Evolutionary conservation across 2,329 filamentous ascomycete species (phyloP).

Genomic region (Hypoxylon sp.): DNA sequence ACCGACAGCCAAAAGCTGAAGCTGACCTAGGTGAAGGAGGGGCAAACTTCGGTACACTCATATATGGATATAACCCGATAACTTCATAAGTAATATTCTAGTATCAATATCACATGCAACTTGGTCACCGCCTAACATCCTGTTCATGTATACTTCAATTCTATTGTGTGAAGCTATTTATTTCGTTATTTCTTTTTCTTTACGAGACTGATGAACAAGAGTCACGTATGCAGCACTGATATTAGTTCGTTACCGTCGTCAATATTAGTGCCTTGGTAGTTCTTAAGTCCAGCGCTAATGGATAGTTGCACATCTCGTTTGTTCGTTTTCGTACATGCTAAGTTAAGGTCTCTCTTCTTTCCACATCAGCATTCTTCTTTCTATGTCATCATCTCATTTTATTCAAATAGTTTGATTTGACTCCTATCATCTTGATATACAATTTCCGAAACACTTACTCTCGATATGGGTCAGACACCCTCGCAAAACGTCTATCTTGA

Average conservation of each 20-base stretch:
- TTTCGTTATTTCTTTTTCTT: too few relatives aligned
- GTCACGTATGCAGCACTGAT: too few relatives aligned
- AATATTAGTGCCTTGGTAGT: background rate
- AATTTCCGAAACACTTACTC: background rate
- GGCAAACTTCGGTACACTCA: constrained; percentile 9
- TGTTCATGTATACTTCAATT: too few relatives aligned
- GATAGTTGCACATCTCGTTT: background rate
- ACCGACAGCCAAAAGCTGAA: constrained; percentile 2
- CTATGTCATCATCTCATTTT: background rate
- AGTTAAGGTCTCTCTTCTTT: too few relatives aligned
- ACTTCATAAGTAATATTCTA: background rate
- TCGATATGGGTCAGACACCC: constrained; percentile 26
- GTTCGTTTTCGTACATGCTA: too few relatives aligned
- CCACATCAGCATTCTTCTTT: too few relatives aligned
- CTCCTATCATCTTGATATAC: background rate
- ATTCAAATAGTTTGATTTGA: background rate
- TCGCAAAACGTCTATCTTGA: constrained; percentile 28
- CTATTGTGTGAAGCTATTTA: background rate
- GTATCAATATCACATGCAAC: too few relatives aligned
- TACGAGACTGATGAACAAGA: too few relatives aligned
- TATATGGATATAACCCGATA: background rate
- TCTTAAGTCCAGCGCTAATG: too few relatives aligned
- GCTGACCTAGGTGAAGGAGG: constrained; percentile 34
- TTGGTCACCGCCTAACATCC: too few relatives aligned
- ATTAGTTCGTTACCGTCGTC: background rate